phyloP scores from a whole-genome alignment of 768 basidiomycete species.

The Tricholoma bakamatsutake region DNA sequence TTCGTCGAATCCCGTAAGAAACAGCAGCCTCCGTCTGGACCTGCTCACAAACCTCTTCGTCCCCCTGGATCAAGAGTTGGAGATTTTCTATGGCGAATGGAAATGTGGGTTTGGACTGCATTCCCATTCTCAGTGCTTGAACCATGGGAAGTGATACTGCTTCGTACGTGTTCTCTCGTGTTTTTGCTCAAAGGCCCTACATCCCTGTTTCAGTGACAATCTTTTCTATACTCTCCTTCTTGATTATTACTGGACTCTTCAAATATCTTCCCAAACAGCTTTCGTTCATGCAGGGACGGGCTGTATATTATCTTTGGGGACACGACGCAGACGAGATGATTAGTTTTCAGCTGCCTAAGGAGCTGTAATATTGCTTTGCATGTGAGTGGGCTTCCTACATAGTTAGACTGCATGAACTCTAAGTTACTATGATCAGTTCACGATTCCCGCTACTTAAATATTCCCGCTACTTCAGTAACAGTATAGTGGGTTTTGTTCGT shows the following conservation, averaged over 20 bases:
- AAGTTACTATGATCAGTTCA: background rate
- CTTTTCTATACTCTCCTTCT: slow-evolving; percentile 29
- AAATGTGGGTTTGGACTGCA: slow-evolving; percentile 49
- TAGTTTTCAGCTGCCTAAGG: background rate
- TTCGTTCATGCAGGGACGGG: slow-evolving; percentile 33
- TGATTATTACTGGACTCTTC: slow-evolving; percentile 35
- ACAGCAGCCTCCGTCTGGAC: slow-evolving; percentile 11
- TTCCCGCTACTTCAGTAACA: no score
- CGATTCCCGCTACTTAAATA: no score
- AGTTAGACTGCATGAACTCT: background rate
- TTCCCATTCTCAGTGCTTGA: slow-evolving; percentile 48
- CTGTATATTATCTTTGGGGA: slow-evolving; percentile 45
- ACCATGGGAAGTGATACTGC: slow-evolving; percentile 46
- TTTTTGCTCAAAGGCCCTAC: background rate
- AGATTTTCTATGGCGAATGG: slow-evolving; percentile 37
- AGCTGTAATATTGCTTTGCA: background rate
- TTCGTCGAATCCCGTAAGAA: background rate
- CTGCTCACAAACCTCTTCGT: slow-evolving; percentile 15
- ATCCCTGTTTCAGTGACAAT: slow-evolving; percentile 30
- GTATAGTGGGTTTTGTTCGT: no score
- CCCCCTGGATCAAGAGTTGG: slow-evolving; percentile 30
- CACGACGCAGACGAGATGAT: slow-evolving; percentile 33
- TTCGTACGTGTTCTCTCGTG: slow-evolving; percentile 27
- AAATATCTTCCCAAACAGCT: slow-evolving; percentile 43
- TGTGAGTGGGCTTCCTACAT: background rate